Evolutionary conservation across 768 basidiomycete genomes (phyloP).

Genomic region (Leccinum subtestaceum): DNA sequence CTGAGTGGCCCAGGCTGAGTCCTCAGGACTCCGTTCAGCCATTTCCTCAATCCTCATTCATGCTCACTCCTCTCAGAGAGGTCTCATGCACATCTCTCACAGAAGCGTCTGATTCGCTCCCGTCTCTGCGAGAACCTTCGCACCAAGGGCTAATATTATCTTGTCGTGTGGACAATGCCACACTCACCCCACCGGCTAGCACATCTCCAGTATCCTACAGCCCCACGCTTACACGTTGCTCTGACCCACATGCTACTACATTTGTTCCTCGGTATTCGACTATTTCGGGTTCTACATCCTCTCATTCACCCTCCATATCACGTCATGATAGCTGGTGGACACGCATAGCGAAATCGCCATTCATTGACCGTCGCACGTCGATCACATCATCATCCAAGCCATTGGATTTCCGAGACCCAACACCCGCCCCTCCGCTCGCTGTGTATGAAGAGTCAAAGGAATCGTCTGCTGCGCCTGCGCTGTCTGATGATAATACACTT

Average conservation of each 20-base stretch:
- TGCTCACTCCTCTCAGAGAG: conserved; percentile 35
- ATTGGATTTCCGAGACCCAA: conserved; percentile 75
- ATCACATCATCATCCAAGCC: conserved; percentile 34
- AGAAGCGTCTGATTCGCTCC: conserved; percentile 24
- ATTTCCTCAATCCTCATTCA: conserved; percentile 23
- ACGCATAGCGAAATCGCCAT: conserved; percentile 63
- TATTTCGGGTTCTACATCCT: conserved; percentile 40
- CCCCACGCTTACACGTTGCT: conserved; percentile 21
- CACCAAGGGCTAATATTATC: conserved; percentile 20
- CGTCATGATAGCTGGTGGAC: conserved; percentile 79
- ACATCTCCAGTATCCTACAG: conserved; percentile 22
- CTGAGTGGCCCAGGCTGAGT: conserved; percentile 15
- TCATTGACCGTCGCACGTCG: conserved; percentile 57
- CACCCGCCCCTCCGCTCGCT: conserved; percentile 64
- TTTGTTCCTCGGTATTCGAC: conserved; percentile 38
- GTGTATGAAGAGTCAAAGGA: conserved; percentile 49
- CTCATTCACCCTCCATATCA: conserved; percentile 48
- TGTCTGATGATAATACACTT: conserved; percentile 14
- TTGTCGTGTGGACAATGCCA: conserved; percentile 27
- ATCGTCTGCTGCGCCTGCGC: conserved; percentile 7
- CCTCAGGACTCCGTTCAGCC: conserved; percentile 12
- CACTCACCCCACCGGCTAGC: conserved; percentile 11
- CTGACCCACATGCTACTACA: conserved; percentile 29
- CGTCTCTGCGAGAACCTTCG: conserved; percentile 24
- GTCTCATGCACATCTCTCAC: conserved; percentile 10